Conservation (phyloP, 176 grass and related monocot species). For the Secale cereale region DNA sequence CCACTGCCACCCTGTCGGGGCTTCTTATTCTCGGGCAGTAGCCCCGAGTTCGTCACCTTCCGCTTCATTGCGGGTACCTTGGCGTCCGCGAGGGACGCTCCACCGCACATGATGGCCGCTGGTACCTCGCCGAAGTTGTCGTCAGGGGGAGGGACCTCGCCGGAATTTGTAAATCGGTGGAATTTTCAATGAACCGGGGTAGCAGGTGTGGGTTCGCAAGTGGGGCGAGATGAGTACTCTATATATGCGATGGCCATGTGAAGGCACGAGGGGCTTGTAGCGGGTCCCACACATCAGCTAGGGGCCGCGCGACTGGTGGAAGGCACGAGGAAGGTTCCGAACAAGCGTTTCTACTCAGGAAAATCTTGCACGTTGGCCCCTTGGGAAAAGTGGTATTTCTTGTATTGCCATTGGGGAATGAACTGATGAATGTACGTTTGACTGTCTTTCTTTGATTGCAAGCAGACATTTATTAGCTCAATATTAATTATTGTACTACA, state of each 20-base stretch:
- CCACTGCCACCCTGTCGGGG: constrained; percentile 15
- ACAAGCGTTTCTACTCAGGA: neutral
- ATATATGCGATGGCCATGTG: neutral
- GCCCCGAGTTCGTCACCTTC: constrained; percentile 37
- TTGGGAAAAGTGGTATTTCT: neutral
- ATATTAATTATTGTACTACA: neutral
- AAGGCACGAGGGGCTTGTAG: neutral
- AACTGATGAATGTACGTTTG: neutral
- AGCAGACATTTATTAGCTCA: neutral
- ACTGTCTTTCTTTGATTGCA: neutral
- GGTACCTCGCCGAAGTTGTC: neutral
- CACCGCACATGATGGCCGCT: constrained; percentile 62
- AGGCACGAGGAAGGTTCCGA: neutral
- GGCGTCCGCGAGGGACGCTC: constrained; percentile 49
- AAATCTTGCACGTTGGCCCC: neutral
- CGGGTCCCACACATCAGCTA: neutral
- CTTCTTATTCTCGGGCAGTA: constrained; percentile 68
- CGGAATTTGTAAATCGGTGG: neutral
- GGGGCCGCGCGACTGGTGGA: neutral
- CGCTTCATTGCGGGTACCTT: constrained; percentile 4
- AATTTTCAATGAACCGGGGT: neutral
- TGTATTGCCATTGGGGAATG: neutral
- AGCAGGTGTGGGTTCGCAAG: neutral
- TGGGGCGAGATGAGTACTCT: neutral
- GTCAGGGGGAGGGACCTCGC: neutral